These are phyloP conservation scores for Cercospora sesami DNA, from an alignment of 2,329 filamentous ascomycete species.

Conservation along the genomic window DNA sequence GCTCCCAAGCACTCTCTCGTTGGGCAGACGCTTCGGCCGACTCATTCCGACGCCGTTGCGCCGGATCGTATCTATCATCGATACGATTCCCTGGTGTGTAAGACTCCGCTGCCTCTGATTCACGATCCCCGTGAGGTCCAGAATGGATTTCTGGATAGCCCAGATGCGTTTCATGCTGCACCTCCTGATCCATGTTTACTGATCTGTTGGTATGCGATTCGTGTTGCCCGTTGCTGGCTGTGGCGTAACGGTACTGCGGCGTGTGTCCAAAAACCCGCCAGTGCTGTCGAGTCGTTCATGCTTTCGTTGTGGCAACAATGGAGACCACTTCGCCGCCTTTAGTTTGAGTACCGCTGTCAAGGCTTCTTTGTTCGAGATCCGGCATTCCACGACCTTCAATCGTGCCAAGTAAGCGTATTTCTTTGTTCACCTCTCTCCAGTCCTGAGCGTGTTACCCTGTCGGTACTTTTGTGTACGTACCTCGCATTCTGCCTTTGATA, in stretches of 20 bases:
- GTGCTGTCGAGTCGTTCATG: neutral
- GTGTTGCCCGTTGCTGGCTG: neutral
- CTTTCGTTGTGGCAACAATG: neutral
- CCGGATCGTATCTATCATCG: slow-evolving; percentile 1
- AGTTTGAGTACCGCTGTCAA: neutral
- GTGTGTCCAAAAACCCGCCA: neutral
- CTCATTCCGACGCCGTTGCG: neutral
- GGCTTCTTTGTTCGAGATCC: neutral
- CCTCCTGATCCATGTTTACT: neutral
- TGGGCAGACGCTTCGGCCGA: neutral
- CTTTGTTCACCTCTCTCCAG: neutral
- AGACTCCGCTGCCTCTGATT: neutral
- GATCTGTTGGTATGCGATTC: neutral
- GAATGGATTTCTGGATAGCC: slow-evolving; percentile 3
- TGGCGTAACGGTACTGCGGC: neutral
- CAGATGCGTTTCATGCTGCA: neutral
- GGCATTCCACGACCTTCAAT: neutral
- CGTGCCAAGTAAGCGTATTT: neutral
- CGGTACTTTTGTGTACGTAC: neutral
- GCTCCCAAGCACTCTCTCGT: neutral
- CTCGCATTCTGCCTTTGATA: neutral
- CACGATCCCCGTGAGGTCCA: neutral
- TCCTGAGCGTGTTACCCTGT: neutral
- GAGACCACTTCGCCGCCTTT: neutral
- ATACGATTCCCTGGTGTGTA: neutral